Conservation (phyloP, 169 alveolate genomes). For the Eimeria acervulina region DNA sequence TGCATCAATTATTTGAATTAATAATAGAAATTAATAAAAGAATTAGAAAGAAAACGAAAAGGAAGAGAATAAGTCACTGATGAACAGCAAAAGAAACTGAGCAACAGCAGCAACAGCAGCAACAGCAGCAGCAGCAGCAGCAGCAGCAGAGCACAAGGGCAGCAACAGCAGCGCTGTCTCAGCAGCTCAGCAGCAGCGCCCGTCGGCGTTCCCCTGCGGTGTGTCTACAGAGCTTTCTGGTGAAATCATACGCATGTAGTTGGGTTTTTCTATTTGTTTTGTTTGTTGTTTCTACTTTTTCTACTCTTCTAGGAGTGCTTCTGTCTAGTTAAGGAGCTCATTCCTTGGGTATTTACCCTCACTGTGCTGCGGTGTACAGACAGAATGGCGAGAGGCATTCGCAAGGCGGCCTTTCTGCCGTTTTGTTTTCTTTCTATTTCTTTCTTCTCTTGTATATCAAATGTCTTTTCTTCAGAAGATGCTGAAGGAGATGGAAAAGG, state of each 20-base stretch:
- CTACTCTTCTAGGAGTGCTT: not conserved
- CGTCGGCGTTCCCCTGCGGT: slow-evolving; percentile 60
- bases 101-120: too few species aligned
- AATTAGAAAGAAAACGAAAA: too few species aligned
- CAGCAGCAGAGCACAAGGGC: not conserved
- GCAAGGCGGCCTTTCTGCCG: slow-evolving; percentile 15
- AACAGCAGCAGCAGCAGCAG: not conserved
- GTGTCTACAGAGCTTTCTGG: too few species aligned
- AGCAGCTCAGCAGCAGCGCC: slow-evolving; percentile 3
- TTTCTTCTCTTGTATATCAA: not conserved
- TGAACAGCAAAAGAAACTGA: too few species aligned
- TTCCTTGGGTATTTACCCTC: not conserved
- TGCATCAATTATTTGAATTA: too few species aligned
- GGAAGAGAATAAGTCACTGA: too few species aligned
- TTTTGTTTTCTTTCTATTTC: not conserved
- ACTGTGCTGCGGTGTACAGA: too few species aligned
- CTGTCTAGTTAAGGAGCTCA: too few species aligned
- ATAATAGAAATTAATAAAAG: too few species aligned
- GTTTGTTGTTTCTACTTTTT: not conserved
- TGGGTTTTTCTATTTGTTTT: not conserved
- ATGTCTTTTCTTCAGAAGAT: not conserved
- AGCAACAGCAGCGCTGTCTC: slow-evolving; percentile 52
- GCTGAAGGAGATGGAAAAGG: slow-evolving; percentile 51
- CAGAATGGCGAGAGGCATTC: slow-evolving; percentile 8
- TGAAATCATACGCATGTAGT: too few species aligned